Evolutionary conservation across 164 flowering plant genomes (phyloP), one percentile per base, ranked within the genome.

Genomic region (Protea cynaroides): DNA sequence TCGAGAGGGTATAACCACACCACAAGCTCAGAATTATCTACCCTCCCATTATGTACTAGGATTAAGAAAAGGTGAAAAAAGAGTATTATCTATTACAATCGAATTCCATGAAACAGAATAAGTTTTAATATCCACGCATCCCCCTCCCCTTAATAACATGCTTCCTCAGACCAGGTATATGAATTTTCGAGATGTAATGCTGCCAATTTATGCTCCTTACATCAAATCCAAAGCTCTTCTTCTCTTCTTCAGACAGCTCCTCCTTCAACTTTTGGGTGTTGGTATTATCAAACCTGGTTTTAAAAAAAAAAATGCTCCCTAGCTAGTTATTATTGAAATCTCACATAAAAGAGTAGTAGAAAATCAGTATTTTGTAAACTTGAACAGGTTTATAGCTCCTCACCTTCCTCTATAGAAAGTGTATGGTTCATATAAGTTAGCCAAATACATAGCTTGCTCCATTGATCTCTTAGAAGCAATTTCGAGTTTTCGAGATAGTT

Each of bases 121-220:
- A 2, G 34, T 5, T 5, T 29, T 29, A 29, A 29, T 29, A 29
- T 29, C 34, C 4, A 5, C 4, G 34, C 34, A 29, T 29, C 71
- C 87, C 82, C 75, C 95, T 82, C 8, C 91, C 90, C 76, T 87
- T 92, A 88, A 86, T 78, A 58, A 93, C 96, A 80, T 93, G 89
- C 75, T 81, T 87, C 77, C 89, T 84, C 17, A 72, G 60, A 2
- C 79, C 76, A 2, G 80, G 75, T 59, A 77, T 65, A 40, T 77
- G 80, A 18, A 74, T 65, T 12, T 70, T 74, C 0, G 61, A 25
- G 51, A 77, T 52, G 47, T 71, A 77, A 25, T 77, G 67, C 49
- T 66, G 53, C 77, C 77, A 77, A 18, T 74, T 68, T 21, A 74
- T 71, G 57, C 61, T 64, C 40, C 56, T 54, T 11, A 65, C 68